Evolutionary conservation across 352 stramenopile genomes (phyloP).

Genomic region (Globisporangium carolinianum): DNA sequence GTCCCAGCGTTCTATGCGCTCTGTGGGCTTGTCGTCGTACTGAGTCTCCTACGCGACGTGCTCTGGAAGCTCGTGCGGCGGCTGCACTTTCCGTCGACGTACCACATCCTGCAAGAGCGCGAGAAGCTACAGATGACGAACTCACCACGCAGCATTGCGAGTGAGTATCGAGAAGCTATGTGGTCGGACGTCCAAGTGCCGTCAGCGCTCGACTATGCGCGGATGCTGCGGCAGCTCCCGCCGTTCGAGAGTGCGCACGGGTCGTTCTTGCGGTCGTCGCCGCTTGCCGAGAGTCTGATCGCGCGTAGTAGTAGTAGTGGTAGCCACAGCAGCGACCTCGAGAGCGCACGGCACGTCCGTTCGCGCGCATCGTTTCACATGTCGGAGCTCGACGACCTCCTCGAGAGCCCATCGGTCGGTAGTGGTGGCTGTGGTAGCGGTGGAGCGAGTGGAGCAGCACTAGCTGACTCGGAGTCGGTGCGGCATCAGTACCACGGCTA

Average conservation of each 20-base stretch:
- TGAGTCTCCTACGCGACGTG: slow-evolving; percentile 59
- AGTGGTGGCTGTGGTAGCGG: not conserved
- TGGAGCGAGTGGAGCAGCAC: not conserved
- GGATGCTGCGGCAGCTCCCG: slow-evolving; percentile 35
- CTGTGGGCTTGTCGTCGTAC: slow-evolving; percentile 45
- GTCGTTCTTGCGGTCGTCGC: slow-evolving; percentile 46
- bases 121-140: slow-evolving; percentile 57
- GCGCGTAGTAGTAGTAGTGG: slow-evolving; percentile 3
- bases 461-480: slow-evolving; percentile 1
- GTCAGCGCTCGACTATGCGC: slow-evolving; percentile 26
- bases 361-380: slow-evolving; percentile 50
- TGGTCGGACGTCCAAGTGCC: slow-evolving; percentile 37
- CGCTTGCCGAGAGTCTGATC: slow-evolving; percentile 55
- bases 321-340: slow-evolving; percentile 4
- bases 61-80: slow-evolving; percentile 74
- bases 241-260: slow-evolving; percentile 46
- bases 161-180: slow-evolving; percentile 20
- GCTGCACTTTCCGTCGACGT: slow-evolving; percentile 52
- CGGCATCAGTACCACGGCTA: slow-evolving; percentile 60
- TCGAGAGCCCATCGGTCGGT: not conserved
- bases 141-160: slow-evolving; percentile 45
- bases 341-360: slow-evolving; percentile 32
- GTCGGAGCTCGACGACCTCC: not conserved
- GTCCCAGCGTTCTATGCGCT: slow-evolving; percentile 56
- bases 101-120: slow-evolving; percentile 76